Evolutionary conservation across 2,329 filamentous ascomycete species (phyloP).

Genomic region (Drechslerella stenobrocha): DNA sequence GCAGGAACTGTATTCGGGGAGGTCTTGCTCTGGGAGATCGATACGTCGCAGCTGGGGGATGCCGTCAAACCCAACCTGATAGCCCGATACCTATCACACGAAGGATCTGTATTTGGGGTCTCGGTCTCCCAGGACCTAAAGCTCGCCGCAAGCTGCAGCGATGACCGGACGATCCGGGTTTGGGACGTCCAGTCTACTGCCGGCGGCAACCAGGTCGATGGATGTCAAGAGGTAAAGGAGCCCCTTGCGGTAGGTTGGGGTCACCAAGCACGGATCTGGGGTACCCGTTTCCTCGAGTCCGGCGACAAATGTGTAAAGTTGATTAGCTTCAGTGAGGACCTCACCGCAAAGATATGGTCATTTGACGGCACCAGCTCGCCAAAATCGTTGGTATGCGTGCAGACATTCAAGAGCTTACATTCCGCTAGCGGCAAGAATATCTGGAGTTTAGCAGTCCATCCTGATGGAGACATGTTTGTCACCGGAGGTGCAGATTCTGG

Average conservation of each 20-base stretch:
- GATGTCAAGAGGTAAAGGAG: conserved; percentile 20
- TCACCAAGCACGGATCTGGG: conserved; percentile 88
- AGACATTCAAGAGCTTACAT: conserved; percentile 34
- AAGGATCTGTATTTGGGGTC: conserved; percentile 92
- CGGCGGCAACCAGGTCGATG: conserved; percentile 54
- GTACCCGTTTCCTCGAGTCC: conserved; percentile 67
- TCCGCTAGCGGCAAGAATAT: conserved; percentile 76
- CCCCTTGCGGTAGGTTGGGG: conserved; percentile 73
- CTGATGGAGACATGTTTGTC: conserved; percentile 59
- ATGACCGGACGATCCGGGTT: conserved; percentile 84
- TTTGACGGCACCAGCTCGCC: conserved; percentile 11
- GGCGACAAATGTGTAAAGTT: conserved; percentile 24
- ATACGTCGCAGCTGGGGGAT: neutral
- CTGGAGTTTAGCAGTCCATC: conserved; percentile 68
- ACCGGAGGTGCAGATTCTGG: conserved; percentile 85
- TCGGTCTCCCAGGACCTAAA: conserved; percentile 70
- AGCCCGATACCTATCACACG: conserved; percentile 69
- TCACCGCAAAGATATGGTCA: conserved; percentile 51
- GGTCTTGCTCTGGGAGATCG: conserved; percentile 73
- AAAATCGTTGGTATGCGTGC: conserved; percentile 73
- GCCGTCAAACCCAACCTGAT: conserved; percentile 19
- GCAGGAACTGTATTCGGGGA: conserved; percentile 94
- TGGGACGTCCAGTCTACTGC: conserved; percentile 66
- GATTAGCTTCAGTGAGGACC: conserved; percentile 49
- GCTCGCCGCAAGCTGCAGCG: conserved; percentile 88